Percentiles rank a stretch among this genome's conserved stretches.
Conservation (phyloP, 176 grass and related monocot species). For the Hyparrhenia diplandra region DNA sequence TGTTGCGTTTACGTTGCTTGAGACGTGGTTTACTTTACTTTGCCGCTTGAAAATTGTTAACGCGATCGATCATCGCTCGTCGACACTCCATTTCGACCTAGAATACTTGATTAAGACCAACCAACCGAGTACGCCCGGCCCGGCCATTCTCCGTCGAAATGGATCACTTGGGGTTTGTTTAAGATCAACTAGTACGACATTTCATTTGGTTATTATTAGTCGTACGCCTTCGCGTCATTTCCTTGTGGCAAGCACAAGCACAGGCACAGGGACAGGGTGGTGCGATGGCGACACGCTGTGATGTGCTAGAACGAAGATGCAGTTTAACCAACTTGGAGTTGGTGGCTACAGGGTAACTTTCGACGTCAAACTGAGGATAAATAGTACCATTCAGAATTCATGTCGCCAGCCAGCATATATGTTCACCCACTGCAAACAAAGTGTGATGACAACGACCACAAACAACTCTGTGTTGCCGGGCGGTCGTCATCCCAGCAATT, state of each 20-base stretch:
- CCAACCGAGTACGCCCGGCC: not conserved
- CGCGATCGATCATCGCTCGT: not conserved
- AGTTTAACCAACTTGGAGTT: not conserved
- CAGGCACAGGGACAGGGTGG: not conserved
- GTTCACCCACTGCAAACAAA: too few species aligned
- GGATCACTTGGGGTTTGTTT: not conserved
- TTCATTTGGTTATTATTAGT: not conserved
- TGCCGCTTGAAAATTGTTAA: not conserved
- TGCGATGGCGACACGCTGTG: not conserved
- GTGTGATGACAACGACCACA: not conserved
- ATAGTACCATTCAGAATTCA: not conserved
- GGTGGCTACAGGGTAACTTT: not conserved
- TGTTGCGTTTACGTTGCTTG: not conserved
- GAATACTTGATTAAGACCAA: constrained; percentile 4
- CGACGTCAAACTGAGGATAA: not conserved
- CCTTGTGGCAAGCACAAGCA: not conserved
- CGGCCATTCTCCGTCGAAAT: not conserved
- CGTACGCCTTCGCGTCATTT: not conserved
- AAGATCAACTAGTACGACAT: not conserved
- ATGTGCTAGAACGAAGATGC: not conserved
- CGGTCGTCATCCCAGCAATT: too few species aligned
- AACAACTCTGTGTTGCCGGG: too few species aligned
- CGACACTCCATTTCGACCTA: constrained; percentile 2
- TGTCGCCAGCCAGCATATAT: not conserved
- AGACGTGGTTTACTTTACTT: constrained; percentile 26